phyloP scores from a whole-genome alignment of 2,329 filamentous ascomycete genomes.

The Phyllosticta citribraziliensis region DNA sequence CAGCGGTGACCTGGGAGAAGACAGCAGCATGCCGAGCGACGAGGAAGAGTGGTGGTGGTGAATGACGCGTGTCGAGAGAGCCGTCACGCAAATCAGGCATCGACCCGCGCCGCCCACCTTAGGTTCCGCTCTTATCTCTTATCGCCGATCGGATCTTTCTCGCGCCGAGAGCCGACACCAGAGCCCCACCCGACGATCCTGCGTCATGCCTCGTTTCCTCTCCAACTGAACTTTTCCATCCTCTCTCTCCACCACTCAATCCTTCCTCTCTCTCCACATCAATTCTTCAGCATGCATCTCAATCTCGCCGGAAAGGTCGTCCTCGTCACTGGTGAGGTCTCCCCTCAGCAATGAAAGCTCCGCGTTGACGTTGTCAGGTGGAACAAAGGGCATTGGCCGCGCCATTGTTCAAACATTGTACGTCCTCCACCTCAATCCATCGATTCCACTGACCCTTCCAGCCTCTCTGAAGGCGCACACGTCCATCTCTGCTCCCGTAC shows the following conservation, averaged over 20 bases:
- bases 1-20: not conserved
- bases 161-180: not conserved
- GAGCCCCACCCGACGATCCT: not conserved
- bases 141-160: not conserved
- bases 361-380: slow-evolving; percentile 14
- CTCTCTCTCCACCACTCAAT: not conserved
- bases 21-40: not conserved
- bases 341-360: not conserved
- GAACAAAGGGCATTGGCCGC: slow-evolving; percentile 23
- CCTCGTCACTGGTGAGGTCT: slow-evolving; percentile 22
- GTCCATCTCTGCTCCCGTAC: slow-evolving; percentile 24
- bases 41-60: not conserved
- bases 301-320: slow-evolving; percentile 26
- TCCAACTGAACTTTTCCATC: too few relatives aligned
- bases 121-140: not conserved
- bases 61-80: not conserved
- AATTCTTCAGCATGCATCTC: slow-evolving; percentile 21
- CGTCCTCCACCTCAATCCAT: not conserved
- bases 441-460: not conserved
- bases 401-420: slow-evolving; percentile 18
- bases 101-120: too few relatives aligned
- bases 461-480: slow-evolving; percentile 19
- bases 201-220: too few relatives aligned
- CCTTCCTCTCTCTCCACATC: not conserved
- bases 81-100: not conserved